Evolutionary conservation across 208 protist genomes (phyloP).

Genomic region (Leptomonas pyrrhocoris): DNA sequence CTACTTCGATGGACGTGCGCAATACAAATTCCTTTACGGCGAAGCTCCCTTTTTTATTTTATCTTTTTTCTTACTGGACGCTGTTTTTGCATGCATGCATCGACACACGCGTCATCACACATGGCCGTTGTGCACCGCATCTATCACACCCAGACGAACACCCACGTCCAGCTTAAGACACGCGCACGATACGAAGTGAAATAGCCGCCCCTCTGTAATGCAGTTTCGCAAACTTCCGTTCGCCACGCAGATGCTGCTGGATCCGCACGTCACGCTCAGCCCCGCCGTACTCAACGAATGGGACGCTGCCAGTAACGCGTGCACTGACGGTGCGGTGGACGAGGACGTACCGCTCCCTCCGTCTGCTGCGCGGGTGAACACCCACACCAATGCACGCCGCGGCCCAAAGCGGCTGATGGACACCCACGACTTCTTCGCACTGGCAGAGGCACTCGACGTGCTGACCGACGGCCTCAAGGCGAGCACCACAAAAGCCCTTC

Average conservation of each 20-base stretch:
- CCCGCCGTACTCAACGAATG: background rate
- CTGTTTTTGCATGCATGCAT: too few species aligned
- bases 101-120: too few species aligned
- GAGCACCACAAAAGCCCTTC: background rate
- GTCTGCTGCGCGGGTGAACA: background rate
- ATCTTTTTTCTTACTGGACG: too few species aligned
- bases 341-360: background rate
- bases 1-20: too few species aligned
- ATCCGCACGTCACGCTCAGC: background rate
- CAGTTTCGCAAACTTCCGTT: slow-evolving; percentile 13
- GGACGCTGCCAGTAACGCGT: slow-evolving; percentile 5
- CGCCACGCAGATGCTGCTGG: slow-evolving; percentile 28
- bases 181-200: too few species aligned
- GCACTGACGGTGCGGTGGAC: background rate
- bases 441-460: slow-evolving; percentile 56
- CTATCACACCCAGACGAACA: too few species aligned
- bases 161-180: too few species aligned
- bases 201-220: background rate
- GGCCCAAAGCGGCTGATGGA: slow-evolving; percentile 16
- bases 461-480: slow-evolving; percentile 31
- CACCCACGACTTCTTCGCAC: slow-evolving; percentile 57
- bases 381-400: background rate
- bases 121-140: too few species aligned
- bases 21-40: too few species aligned
- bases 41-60: too few species aligned